Conservation (phyloP, 1,284 basidiomycete genomes). For the Porogramme epimiltina region DNA sequence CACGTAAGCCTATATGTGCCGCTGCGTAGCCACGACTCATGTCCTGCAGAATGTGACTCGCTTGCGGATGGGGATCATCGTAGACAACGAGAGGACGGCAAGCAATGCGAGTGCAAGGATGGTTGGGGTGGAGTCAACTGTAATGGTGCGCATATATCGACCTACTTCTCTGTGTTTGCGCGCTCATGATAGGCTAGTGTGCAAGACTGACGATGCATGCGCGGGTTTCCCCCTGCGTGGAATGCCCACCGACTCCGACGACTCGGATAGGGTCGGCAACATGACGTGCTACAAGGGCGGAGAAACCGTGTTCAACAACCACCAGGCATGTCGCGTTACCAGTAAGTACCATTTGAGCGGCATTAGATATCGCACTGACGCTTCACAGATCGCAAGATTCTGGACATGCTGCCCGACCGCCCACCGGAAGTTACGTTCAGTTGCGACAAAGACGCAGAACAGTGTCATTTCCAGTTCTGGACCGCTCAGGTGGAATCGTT, state of each 20-base stretch:
- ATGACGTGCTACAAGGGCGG: slow-evolving; percentile 96
- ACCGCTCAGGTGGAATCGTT: slow-evolving; percentile 93
- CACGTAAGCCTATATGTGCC: slow-evolving; percentile 53
- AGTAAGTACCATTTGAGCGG: slow-evolving; percentile 54
- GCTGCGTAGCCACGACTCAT: neutral
- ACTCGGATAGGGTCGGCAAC: slow-evolving; percentile 55
- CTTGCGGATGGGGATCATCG: slow-evolving; percentile 88
- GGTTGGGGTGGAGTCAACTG: slow-evolving; percentile 97
- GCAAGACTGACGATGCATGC: slow-evolving; percentile 81
- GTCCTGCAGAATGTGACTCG: slow-evolving; percentile 79
- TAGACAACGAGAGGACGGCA: slow-evolving; percentile 74
- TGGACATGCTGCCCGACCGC: slow-evolving; percentile 85
- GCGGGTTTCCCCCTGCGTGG: slow-evolving; percentile 70
- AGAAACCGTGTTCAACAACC: slow-evolving; percentile 87
- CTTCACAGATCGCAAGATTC: slow-evolving; percentile 81
- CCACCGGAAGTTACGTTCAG: slow-evolving; percentile 96
- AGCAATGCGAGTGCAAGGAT: slow-evolving; percentile 86
- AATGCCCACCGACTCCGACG: slow-evolving; percentile 37
- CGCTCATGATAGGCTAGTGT: no score
- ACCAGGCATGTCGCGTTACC: slow-evolving; percentile 98
- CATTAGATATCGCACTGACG: neutral
- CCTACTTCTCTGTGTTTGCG: no score
- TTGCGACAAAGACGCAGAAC: slow-evolving; percentile 62
- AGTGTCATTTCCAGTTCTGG: slow-evolving; percentile 97
- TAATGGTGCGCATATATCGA: slow-evolving; percentile 67